Base-by-base conservation (phyloP, 2,329 filamentous ascomycete genomes). In the Aspergillus sp. region DNA sequence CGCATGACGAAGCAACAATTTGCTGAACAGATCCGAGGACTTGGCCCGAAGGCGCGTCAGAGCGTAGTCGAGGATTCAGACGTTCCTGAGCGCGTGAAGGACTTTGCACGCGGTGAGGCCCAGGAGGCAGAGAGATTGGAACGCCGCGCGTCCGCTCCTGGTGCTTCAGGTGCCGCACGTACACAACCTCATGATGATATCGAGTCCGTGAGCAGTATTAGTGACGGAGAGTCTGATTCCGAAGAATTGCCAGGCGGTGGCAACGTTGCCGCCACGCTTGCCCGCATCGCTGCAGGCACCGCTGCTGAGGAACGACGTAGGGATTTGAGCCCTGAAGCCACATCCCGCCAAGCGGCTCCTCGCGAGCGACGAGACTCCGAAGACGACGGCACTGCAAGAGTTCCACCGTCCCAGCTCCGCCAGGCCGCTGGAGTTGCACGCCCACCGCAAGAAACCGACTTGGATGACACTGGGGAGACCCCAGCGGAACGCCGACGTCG, bases 1-100 rank as follows among this genome's bases (percentile, higher is more conserved):
- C 79, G 86, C 44, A 85, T 88, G 83, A 86, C 80, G 73, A 88
- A 87, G 66, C 75, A 80, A 4, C 84, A 88, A 60, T 88, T 88
- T 67, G 86, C 88, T 66, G 75, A 82, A 58, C 82, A 86, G 64
- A 84, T 88, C 71, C 80, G 83, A 56, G 74, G 79, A 19, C 76
- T 88, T 68, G 84, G 86, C 61, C 82, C 85, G 24, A 86, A 84
- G 65, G 74, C 78, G 31, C 83, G 84, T 39, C 80, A 79, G 14
- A 79, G 76, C 48, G 60, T 77, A 5, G 73, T 79, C 3, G 71
- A 79, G 37, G 67, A 78, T 47, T 75, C 71, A 35, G 75, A 77
- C 57, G 76, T 72, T 1, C 75, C 77, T 2, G 68, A 73, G 19
- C 55, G 62, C 7, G 63, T 80, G 27, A 75, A 79, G 63, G 61